Conservation (phyloP, 2,329 filamentous ascomycete species). For the Aspergillus aculeatinus region DNA sequence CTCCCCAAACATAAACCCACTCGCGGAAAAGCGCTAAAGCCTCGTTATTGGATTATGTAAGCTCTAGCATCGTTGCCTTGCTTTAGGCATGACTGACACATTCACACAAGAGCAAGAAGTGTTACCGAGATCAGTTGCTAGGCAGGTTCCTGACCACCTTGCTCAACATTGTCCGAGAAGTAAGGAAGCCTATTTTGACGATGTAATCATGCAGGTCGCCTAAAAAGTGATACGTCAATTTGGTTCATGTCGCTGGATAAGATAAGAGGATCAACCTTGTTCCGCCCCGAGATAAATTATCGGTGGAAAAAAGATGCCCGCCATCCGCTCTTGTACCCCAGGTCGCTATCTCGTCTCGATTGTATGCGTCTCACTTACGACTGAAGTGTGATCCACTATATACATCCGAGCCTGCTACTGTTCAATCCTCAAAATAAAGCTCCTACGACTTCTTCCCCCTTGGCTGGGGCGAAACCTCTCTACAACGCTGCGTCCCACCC, state of each 20-base stretch:
- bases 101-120: not conserved
- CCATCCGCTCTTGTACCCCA: conserved; percentile 3
- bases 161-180: not conserved
- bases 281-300: conserved; percentile 26
- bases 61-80: not conserved
- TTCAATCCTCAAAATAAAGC: conserved; percentile 30
- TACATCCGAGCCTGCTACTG: not conserved
- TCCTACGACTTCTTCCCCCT: conserved; percentile 26
- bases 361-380: not conserved
- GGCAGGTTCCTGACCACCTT: not conserved
- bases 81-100: not conserved
- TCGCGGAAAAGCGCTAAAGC: conserved; percentile 11
- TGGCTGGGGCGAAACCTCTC: conserved; percentile 26
- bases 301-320: conserved; percentile 23
- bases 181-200: not conserved
- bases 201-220: not conserved
- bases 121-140: not conserved
- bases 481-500: conserved; percentile 7
- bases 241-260: conserved; percentile 23
- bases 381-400: not conserved
- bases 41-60: conserved; percentile 6
- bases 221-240: not conserved
- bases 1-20: conserved; percentile 4
- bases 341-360: not conserved
- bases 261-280: conserved; percentile 28